Base-by-base conservation (phyloP, 1,284 basidiomycete genomes). In the Neonothopanus nambi region DNA sequence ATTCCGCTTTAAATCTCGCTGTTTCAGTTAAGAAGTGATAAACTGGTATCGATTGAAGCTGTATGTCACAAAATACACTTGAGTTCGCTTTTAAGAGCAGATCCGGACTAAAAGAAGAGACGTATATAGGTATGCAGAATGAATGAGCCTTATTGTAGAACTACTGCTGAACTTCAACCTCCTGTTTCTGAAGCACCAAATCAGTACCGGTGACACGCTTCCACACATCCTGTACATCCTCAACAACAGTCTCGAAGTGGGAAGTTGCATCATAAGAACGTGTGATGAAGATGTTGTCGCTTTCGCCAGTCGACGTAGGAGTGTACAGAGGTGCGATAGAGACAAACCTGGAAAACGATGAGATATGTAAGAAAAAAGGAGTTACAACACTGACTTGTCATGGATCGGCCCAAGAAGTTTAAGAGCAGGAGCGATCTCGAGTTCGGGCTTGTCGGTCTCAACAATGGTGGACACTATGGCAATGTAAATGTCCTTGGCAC, bases 381-480 rank as follows among this genome's bases (percentile, higher is more conserved):
- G 21, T 38, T 55, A 15, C 51, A 41, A 50, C 18, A 71, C 88
- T 70, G 64, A 95, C 95, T 99, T 98, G 69, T 99, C 95, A 65
- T 91, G 82, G 65, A 99, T 95, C 38, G 89, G 84, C 7, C 97
- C 97, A 42, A 99, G 85, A 38, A 99, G 85, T 63, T 91, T 85
- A 56, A 99, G 84, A 65, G 93, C 97, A 41, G 96, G 93, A 21
- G 78, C 75, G 60, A 99, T 93, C 76, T 99, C 97, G 35, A 86
- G 79, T 73, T 99, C 96, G 30, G 97, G 97, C 59, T 82, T 87
- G 67, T 87, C 82, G 1, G 96, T 98, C 79, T 99, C 97, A 50
- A 99, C 96, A 62, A 99, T 92, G 28, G 97, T 99, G 61, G 95
- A 98, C 60, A 99, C 97, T 63, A 98, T 98, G 28, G 95, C 97